A percentile compares a stretch with the other conserved stretches of the same genome.
Conservation (phyloP, 139 green algal species). For the Microglena sp. region DNA sequence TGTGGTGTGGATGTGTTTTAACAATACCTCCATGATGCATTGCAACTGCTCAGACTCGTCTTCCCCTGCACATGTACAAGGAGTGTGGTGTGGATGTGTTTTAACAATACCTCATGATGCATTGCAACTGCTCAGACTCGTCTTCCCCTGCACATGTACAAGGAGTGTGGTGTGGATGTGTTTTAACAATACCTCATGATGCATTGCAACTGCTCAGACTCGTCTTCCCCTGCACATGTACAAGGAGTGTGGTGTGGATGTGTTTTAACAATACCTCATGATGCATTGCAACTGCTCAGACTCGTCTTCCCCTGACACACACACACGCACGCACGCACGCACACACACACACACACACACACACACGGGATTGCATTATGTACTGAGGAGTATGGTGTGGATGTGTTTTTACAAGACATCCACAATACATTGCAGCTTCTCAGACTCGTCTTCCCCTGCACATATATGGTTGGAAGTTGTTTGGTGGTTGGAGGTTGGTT, state of each 20-base stretch:
- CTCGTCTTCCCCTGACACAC: no score
- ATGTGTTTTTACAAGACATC: background rate
- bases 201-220: conserved; percentile 45
- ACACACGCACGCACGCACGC: conserved; percentile 17
- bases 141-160: conserved; percentile 37
- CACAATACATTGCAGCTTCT: no score
- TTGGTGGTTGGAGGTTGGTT: background rate
- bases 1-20: background rate
- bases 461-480: background rate
- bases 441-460: no score
- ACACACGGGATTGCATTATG: background rate
- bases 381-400: background rate
- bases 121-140: conserved; percentile 49
- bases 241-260: background rate
- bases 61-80: conserved; percentile 36
- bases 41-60: conserved; percentile 77
- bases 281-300: no score
- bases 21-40: conserved; percentile 65
- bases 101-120: background rate
- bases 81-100: background rate
- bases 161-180: background rate
- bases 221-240: conserved; percentile 41
- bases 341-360: background rate
- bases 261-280: background rate
- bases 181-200: background rate